Base-by-base conservation (phyloP, 192 early-diverging fungal genomes). In the Spinellus fusiger region DNA sequence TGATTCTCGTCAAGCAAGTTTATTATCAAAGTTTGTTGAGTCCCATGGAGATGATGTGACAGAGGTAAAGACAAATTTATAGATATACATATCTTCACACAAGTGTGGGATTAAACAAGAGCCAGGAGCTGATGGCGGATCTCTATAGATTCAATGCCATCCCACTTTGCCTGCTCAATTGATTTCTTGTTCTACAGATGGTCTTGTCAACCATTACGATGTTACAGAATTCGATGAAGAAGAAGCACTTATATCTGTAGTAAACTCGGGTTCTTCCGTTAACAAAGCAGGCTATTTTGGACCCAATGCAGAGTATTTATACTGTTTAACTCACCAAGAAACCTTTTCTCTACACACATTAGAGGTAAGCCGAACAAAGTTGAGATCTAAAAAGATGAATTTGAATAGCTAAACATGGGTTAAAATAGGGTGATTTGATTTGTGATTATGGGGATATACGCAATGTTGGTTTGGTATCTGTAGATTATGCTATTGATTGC, bases 221-320 rank as follows among this genome's bases (percentile, higher is more conserved):
- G 51, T 82, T 37, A 69, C 71, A 9, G 79, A 82, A 32, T 80
- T 88, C 32, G 82, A 93, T 22, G 94, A 98, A 70, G 95, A 97
- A 35, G 95, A 98, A 35, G 90, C 85, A 1, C 63, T 98, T 4
- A 61, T 90, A 49, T 83, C 84, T 31, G 90, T 91, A 1, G 82
- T 94, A 16, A 96, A 95, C 54, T 88, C 87, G 3, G 80, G 79
- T 15, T 84, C 92, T 15, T 91, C 91, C 5, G 80, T 98, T n/a
- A 81, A 82, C 66, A 86, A 80, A 58, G 70, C 87, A 56, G 95
- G 95, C 3, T 98, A 89, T 73, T 97, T 97, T 75, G 96, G 96
- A 13, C 92, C 94, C 1, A 67, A 68, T 8, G 77, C 80, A n/a
- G 93, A 97, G 75, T 96, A 92, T 71, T 56, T 97, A 6, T 98